A percentile compares a stretch with the other conserved stretches of the same genome.
Conservation (phyloP, 2,329 filamentous ascomycete genomes). For the Diplodia sapinea region DNA sequence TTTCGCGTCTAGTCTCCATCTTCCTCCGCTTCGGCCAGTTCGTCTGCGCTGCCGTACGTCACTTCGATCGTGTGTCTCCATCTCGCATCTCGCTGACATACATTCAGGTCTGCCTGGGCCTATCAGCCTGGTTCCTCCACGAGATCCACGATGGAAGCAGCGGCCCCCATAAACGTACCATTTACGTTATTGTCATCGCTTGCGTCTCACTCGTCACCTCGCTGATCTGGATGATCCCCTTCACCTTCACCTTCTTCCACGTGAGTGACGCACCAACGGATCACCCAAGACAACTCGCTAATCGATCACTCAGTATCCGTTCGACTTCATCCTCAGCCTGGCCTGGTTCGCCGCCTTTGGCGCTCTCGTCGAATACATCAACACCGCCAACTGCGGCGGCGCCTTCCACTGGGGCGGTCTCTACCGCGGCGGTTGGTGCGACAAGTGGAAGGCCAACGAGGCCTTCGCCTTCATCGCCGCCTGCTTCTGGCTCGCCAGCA, state of each 20-base stretch:
- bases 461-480: slow-evolving; percentile 76
- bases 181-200: slow-evolving; percentile 76
- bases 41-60: slow-evolving; percentile 68
- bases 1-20: slow-evolving; percentile 62
- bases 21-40: slow-evolving; percentile 68
- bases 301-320: slow-evolving; percentile 58
- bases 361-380: slow-evolving; percentile 51
- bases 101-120: slow-evolving; percentile 64
- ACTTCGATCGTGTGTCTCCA: neutral
- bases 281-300: neutral
- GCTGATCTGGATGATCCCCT: slow-evolving; percentile 75
- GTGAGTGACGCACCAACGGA: neutral
- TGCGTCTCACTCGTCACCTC: slow-evolving; percentile 71
- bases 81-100: slow-evolving; percentile 9
- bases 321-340: slow-evolving; percentile 71
- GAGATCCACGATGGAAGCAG: slow-evolving; percentile 47
- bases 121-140: slow-evolving; percentile 71
- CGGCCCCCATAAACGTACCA: slow-evolving; percentile 65
- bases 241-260: slow-evolving; percentile 68
- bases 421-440: slow-evolving; percentile 60
- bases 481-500: slow-evolving; percentile 71
- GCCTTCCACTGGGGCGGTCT: slow-evolving; percentile 62
- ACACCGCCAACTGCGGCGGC: slow-evolving; percentile 38
- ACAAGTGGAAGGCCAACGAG: slow-evolving; percentile 72
- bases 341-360: slow-evolving; percentile 74